Base-by-base conservation (phyloP, 331 rosid genomes). In the Acacia pycnantha region DNA sequence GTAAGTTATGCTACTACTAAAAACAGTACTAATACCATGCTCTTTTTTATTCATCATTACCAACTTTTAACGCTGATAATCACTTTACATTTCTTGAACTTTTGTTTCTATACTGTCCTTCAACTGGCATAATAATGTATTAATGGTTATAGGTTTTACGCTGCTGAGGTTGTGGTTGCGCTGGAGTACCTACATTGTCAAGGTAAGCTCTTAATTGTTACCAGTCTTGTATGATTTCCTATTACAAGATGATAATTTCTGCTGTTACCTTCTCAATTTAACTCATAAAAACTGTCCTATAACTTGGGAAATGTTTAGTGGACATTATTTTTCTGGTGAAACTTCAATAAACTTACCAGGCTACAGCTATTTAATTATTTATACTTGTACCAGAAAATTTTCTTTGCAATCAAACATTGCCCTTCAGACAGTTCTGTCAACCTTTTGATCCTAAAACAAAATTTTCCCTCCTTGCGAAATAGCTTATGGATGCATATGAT, bases 171-270 rank as follows among this genome's bases (percentile, higher is more conserved):
- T 69, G 78, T 93, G 69, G 74, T 93, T 78, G 99, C 97, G 59
- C 83, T 95, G 91, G 99, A 95, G 91, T 95, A 95, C 84, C 99
- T 95, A 81, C 99, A 95, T 82, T 95, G 98, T 86, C 97, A 88
- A 84, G 99, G 99, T 95, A 77, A 81, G 74, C 79, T 86, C 66
- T 58, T 73, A 11, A 31, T 46, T 70, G 50, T 78, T 40, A 50
- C 31, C 33, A 19, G 11, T 46, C 33, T 47, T 3, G 27, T 76
- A 51, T 66, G 72, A 73, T 58, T 43, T 31, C 31, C 50, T 26
- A 48, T 51, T 4, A 79, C 53, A 26, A 24, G 53, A 65, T 40
- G 41, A 81, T 53, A 11, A 69, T 47, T 13, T 50, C 35, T 70
- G 16, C 37, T 69, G 76, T 44, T 65, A 14, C 58, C 80, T 37